These are phyloP conservation scores for Bipolaris sorokiniana DNA, from an alignment of 2,329 filamentous ascomycete species.

Conservation along the genomic window DNA sequence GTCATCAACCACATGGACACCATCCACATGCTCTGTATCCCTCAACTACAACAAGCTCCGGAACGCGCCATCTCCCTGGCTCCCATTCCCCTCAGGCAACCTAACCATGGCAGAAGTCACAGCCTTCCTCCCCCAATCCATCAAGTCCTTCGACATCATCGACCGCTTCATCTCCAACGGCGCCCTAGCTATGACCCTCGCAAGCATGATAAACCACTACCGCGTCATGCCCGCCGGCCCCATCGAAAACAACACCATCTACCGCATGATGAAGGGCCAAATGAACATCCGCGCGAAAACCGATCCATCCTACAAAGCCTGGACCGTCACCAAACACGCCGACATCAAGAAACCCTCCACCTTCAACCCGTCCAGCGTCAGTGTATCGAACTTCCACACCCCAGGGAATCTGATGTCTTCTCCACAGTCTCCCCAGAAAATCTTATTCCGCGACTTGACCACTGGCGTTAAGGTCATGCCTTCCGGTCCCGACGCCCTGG, in stretches of 20 bases:
- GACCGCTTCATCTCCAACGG: constrained; percentile 36
- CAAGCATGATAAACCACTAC: constrained; percentile 27
- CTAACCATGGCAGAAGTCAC: constrained; percentile 34
- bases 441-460: constrained; percentile 27
- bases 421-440: not conserved
- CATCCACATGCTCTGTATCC: not conserved
- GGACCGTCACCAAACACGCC: constrained; percentile 22
- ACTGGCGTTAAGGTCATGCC: constrained; percentile 24
- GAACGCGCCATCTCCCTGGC: constrained; percentile 23
- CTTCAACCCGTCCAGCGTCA: constrained; percentile 23
- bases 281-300: constrained; percentile 19
- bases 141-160: constrained; percentile 32
- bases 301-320: constrained; percentile 19
- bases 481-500: constrained; percentile 24
- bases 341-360: constrained; percentile 7
- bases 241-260: constrained; percentile 21
- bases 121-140: constrained; percentile 31
- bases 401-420: constrained; percentile 2
- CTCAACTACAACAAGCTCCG: constrained; percentile 21
- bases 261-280: constrained; percentile 25
- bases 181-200: constrained; percentile 7
- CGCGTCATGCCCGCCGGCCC: constrained; percentile 19
- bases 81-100: constrained; percentile 31
- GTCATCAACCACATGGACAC: not conserved
- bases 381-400: constrained; percentile 24